Evolutionary conservation across 768 basidiomycete species (phyloP).

Genomic region (Suillus subaureus): DNA sequence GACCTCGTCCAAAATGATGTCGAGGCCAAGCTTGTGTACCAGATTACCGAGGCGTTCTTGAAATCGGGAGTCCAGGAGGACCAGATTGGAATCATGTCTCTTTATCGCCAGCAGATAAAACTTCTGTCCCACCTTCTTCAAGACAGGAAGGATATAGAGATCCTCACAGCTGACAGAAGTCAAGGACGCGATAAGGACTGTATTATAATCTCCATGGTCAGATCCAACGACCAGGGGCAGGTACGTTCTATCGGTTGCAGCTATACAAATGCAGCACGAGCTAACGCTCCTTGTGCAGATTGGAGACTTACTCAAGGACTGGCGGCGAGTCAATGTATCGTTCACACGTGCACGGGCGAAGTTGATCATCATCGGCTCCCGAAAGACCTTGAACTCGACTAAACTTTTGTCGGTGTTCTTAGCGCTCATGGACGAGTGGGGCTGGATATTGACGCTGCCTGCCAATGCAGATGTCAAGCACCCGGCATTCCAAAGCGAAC

Average conservation of each 20-base stretch:
- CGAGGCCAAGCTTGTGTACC: constrained; percentile 71
- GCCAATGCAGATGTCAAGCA: constrained; percentile 57
- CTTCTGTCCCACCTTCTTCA: constrained; percentile 69
- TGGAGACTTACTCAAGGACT: constrained; percentile 92
- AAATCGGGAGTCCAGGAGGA: constrained; percentile 62
- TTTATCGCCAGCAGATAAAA: constrained; percentile 97
- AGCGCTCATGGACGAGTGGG: constrained; percentile 64
- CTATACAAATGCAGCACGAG: no score
- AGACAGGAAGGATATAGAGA: constrained; percentile 64
- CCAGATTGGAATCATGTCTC: constrained; percentile 86
- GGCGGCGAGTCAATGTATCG: constrained; percentile 95
- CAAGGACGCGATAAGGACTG: constrained; percentile 97
- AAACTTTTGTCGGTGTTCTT: constrained; percentile 77
- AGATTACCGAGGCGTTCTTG: constrained; percentile 69
- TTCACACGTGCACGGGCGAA: constrained; percentile 93
- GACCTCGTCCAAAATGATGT: constrained; percentile 88
- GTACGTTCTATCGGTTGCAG: constrained; percentile 45
- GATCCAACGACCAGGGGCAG: constrained; percentile 77
- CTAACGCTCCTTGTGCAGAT: constrained; percentile 48
- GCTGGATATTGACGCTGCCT: constrained; percentile 72
- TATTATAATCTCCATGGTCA: constrained; percentile 89
- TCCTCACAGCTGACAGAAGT: constrained; percentile 90
- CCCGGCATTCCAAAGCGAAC: constrained; percentile 32
- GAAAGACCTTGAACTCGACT: constrained; percentile 66
- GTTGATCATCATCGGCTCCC: constrained; percentile 88